Percentiles rank a stretch among this genome's conserved stretches.
These are phyloP conservation scores for Barnettozyma siamensis DNA, from an alignment of 805 yeast species.

Conservation along the genomic window DNA sequence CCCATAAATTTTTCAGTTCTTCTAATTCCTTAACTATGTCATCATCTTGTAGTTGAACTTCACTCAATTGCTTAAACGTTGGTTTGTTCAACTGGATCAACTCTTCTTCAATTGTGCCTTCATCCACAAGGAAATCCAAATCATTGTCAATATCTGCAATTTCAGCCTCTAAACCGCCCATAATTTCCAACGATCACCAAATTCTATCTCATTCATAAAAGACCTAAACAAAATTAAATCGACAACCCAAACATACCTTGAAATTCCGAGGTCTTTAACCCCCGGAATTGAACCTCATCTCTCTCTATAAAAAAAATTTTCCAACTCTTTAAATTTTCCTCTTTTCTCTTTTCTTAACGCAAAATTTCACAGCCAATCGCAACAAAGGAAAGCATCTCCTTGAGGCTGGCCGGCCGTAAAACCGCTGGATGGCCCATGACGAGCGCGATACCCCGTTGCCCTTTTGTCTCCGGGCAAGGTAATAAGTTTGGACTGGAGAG, in stretches of 20 bases:
- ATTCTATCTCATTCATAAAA: not conserved
- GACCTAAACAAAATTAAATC: not conserved
- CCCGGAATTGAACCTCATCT: not conserved
- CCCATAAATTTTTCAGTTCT: constrained; percentile 21
- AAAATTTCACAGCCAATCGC: constrained; percentile 58
- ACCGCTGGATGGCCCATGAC: constrained; percentile 61
- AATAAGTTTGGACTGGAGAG: constrained; percentile 55
- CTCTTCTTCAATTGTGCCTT: constrained; percentile 8
- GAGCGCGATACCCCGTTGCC: constrained; percentile 44
- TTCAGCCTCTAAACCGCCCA: constrained; percentile 2
- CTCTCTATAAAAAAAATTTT: not conserved
- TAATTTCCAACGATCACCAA: not conserved
- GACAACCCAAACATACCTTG: not conserved
- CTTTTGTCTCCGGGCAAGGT: constrained; percentile 11
- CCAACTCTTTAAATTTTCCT: constrained; percentile 1
- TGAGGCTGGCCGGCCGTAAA: constrained; percentile 53
- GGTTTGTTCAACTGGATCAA: constrained; percentile 9
- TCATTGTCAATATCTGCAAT: constrained; percentile 1
- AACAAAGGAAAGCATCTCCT: constrained; percentile 55
- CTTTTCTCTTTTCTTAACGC: constrained; percentile 36
- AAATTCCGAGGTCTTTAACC: not conserved
- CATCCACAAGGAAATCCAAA: constrained; percentile 10
- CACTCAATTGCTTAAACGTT: constrained; percentile 13
- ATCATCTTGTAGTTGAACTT: constrained; percentile 16
- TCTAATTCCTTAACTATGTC: constrained; percentile 16